These are phyloP conservation scores for Sporothrix globosa DNA, from an alignment of 2,329 filamentous ascomycete genomes.

Conservation along the genomic window DNA sequence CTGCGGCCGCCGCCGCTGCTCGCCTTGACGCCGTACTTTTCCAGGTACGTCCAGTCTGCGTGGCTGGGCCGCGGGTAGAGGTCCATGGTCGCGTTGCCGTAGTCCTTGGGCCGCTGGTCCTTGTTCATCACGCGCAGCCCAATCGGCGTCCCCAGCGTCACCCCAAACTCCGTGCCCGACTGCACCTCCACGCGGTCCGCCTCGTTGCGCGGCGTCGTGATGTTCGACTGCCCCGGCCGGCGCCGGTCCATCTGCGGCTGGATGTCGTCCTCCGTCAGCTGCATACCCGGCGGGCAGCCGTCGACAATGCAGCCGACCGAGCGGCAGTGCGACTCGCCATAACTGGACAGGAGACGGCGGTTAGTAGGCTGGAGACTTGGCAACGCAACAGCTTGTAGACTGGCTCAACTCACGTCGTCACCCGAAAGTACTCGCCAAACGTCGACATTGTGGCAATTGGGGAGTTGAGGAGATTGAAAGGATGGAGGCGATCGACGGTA, in stretches of 20 bases:
- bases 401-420: constrained; percentile 68
- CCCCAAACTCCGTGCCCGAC: constrained; percentile 86
- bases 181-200: constrained; percentile 91
- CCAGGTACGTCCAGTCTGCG: constrained; percentile 94
- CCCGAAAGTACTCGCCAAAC: constrained; percentile 79
- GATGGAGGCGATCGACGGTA: too few relatives aligned
- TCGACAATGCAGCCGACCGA: constrained; percentile 96
- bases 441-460: constrained; percentile 69
- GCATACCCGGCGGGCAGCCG: constrained; percentile 84
- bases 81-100: constrained; percentile 87
- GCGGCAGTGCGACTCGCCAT: constrained; percentile 71
- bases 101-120: constrained; percentile 91
- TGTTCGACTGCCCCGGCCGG: constrained; percentile 82
- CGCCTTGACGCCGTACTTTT: constrained; percentile 96
- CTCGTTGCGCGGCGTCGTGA: constrained; percentile 91
- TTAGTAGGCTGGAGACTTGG: constrained; percentile 30
- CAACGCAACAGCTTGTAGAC: background rate
- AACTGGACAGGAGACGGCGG: constrained; percentile 41
- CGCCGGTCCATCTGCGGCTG: constrained; percentile 93
- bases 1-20: constrained; percentile 86
- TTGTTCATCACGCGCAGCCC: constrained; percentile 86
- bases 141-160: constrained; percentile 90
- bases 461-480: background rate
- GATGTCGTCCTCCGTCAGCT: constrained; percentile 82
- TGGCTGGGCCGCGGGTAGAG: constrained; percentile 87